A percentile compares a stretch with the other conserved stretches of the same genome.
Conservation (phyloP, 2,329 filamentous ascomycete genomes). For the Colletotrichum liriopes region DNA sequence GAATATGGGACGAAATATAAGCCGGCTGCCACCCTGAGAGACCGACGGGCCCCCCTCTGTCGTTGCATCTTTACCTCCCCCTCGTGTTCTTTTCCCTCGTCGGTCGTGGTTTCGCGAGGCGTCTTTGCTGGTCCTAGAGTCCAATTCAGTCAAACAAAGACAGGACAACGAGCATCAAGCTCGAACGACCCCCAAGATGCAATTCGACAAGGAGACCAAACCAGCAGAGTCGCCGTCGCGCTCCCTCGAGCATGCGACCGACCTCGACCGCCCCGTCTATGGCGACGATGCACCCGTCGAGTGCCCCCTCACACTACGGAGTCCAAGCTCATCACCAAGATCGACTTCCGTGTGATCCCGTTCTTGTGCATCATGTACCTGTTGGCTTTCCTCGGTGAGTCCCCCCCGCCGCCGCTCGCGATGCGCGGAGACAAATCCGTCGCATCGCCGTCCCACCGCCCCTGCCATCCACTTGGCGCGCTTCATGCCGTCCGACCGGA, state of each 20-base stretch:
- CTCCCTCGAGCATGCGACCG: constrained; percentile 36
- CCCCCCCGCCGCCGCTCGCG: background rate
- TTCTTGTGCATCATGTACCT: constrained; percentile 82
- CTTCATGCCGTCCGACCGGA: background rate
- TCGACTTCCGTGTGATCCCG: constrained; percentile 79
- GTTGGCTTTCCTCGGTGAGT: constrained; percentile 74
- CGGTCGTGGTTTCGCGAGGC: constrained; percentile 9
- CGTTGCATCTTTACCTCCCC: background rate
- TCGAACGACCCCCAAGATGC: constrained; percentile 20
- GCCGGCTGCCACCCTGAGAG: constrained; percentile 27
- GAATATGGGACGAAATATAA: constrained; percentile 35
- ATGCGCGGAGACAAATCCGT: background rate
- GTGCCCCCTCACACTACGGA: constrained; percentile 74
- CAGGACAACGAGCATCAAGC: background rate
- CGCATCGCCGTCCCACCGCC: background rate
- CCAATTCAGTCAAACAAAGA: background rate
- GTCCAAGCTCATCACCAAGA: constrained; percentile 76
- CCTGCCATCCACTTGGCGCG: background rate
- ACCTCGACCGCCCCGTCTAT: constrained; percentile 30
- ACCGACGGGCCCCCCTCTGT: background rate
- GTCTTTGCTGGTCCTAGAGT: background rate
- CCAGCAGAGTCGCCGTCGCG: constrained; percentile 27
- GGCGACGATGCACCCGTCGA: constrained; percentile 39
- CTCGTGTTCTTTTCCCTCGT: background rate
- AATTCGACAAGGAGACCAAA: constrained; percentile 38